Base-by-base conservation (phyloP, 2,329 filamentous ascomycete genomes). In the Diaporthe nobilis region DNA sequence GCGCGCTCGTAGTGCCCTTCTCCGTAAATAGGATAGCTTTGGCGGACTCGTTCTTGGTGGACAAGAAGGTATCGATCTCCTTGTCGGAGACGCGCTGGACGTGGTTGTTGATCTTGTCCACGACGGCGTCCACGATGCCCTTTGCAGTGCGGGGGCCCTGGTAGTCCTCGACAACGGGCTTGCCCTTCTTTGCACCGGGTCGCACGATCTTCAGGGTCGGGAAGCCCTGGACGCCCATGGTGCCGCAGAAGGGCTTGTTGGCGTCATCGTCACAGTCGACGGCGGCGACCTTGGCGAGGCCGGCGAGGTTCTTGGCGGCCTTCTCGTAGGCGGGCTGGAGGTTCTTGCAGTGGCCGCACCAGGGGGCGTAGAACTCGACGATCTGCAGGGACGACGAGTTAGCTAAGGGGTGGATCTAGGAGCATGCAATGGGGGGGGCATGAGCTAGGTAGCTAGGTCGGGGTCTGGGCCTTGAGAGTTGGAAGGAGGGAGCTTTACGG, bases 331-430 rank as follows among this genome's bases (percentile, higher is more conserved):
- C 94, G 4, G 96, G 96, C 86, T 98, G 96, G 81, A 99, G 93
- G 86, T 94, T 98, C 86, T 98, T 91, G 87, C 97, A 99, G 86
- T 98, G 97, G 57, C 96, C 97, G 82, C 97, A 98, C 96, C 96
- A 98, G 34, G 96, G 96, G 12, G 96, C 96, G 82, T 98, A 98
- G 89, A 98, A 98, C 86, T 96, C 95, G 83, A 92, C 86, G 61
- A 92, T 89, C 89, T 92, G 79, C 9, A 61, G 57, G 28, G 42
- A 71, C 28, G 10, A 22, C 51, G 67, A 75, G 71, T 72, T 60
- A 55, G 51, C 70, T 28, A 20, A 61, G 42, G 34, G 34, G 4
- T 28, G 4, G 12, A 22, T 6, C 57, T 25, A 9, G 28, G 58
- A n/a, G 53, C 8, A 28, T 12, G 42, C 22, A 28, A n/a, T 7